Percentiles rank a stretch among this genome's conserved stretches.
phyloP scores from a whole-genome alignment of 163 green algal species.

The Prototheca stagnorum region DNA sequence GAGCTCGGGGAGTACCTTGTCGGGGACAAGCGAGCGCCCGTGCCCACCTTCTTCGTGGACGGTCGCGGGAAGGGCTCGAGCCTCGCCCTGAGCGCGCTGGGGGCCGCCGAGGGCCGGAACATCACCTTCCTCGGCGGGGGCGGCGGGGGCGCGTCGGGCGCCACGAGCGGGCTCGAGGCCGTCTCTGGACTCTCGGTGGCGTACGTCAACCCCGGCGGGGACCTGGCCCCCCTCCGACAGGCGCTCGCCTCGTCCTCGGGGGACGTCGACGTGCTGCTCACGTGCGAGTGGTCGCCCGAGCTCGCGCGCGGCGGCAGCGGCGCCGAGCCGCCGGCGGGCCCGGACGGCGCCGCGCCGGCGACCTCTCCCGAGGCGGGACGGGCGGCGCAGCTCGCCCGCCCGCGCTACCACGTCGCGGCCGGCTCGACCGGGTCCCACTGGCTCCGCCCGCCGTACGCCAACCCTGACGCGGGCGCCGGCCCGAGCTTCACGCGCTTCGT shows the following conservation, averaged over 20 bases:
- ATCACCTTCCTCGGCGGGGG: slow-evolving; percentile 41
- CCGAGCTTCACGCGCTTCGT: slow-evolving; percentile 63
- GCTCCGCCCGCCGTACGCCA: slow-evolving; percentile 54
- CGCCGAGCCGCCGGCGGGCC: neutral
- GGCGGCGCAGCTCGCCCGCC: too few relatives aligned
- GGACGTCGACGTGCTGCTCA: slow-evolving; percentile 73
- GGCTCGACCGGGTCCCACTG: slow-evolving; percentile 36
- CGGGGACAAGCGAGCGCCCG: slow-evolving; percentile 28
- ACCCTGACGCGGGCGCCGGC: slow-evolving; percentile 62
- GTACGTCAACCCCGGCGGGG: slow-evolving; percentile 42
- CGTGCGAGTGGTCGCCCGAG: slow-evolving; percentile 58
- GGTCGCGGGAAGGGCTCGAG: slow-evolving; percentile 24
- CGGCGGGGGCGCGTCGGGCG: too few relatives aligned
- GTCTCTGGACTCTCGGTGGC: slow-evolving; percentile 49
- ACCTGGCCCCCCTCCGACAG: slow-evolving; percentile 18
- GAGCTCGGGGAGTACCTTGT: slow-evolving; percentile 37
- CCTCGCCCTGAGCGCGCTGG: slow-evolving; percentile 8
- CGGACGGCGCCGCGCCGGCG: slow-evolving; percentile 31
- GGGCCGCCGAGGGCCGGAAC: slow-evolving; percentile 1
- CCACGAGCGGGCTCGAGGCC: slow-evolving; percentile 16
- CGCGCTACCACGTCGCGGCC: slow-evolving; percentile 57
- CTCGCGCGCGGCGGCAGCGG: slow-evolving; percentile 16
- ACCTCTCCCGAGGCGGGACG: too few relatives aligned
- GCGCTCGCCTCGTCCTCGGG: slow-evolving; percentile 32
- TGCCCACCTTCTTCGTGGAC: slow-evolving; percentile 64